phyloP scores from a whole-genome alignment of 805 yeast genomes.

The Pichia thaimueangensis region DNA sequence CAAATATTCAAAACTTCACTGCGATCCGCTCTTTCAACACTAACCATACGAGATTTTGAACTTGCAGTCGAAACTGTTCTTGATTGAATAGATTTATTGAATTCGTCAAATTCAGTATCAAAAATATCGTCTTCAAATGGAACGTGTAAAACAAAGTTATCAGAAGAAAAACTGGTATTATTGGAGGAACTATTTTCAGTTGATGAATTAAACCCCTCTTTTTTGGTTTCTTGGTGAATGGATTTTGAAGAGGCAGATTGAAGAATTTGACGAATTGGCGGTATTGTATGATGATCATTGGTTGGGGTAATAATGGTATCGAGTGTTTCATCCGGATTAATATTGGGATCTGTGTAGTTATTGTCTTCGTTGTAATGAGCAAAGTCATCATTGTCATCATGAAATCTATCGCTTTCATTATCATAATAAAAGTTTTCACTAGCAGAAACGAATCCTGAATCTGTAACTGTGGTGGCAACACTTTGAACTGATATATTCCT shows the following conservation, averaged over 20 bases:
- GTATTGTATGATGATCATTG: background rate
- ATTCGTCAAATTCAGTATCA: constrained; percentile 23
- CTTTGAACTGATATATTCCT: constrained; percentile 23
- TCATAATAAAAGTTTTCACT: constrained; percentile 14
- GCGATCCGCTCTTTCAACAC: constrained; percentile 5
- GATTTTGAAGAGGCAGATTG: background rate
- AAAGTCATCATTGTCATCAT: constrained; percentile 3
- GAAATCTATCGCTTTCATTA: constrained; percentile 4
- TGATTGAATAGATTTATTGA: constrained; percentile 27
- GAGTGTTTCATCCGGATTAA: constrained; percentile 8
- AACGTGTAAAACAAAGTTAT: constrained; percentile 22
- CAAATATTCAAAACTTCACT: constrained; percentile 26
- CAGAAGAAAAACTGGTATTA: constrained; percentile 17
- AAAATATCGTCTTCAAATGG: constrained; percentile 39
- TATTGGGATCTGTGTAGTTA: no score
- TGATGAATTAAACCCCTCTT: constrained; percentile 1
- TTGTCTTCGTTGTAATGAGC: background rate
- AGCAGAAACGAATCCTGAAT: constrained; percentile 29
- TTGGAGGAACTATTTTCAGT: constrained; percentile 12
- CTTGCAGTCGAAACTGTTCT: constrained; percentile 10
- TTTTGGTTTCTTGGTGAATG: background rate
- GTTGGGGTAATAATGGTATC: constrained; percentile 7
- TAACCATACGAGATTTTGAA: constrained; percentile 4
- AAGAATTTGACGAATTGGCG: background rate
- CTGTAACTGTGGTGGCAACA: constrained; percentile 23